Conservation (phyloP, 2,329 filamentous ascomycete genomes). For the Pseudodiploospora longispora region DNA sequence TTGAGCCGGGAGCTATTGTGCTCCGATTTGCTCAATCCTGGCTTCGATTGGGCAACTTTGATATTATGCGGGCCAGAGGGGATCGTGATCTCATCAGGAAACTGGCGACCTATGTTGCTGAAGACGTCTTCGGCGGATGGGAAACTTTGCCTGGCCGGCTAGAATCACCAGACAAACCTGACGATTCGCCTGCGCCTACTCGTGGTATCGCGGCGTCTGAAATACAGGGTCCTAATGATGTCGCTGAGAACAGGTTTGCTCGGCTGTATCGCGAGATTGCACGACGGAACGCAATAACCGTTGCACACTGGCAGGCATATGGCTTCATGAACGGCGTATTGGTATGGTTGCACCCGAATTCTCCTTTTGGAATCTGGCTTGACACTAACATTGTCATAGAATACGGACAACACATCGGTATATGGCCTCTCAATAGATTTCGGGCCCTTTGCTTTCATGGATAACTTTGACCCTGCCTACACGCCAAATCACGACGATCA, state of each 20-base stretch:
- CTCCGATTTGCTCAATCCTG: constrained; percentile 84
- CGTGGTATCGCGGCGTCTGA: constrained; percentile 48
- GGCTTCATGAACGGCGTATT: constrained; percentile 99
- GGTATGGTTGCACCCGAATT: constrained; percentile 15
- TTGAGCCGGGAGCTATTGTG: constrained; percentile 89
- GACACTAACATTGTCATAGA: constrained; percentile 32
- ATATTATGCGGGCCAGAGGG: constrained; percentile 74
- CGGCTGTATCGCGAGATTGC: constrained; percentile 82
- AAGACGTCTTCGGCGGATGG: constrained; percentile 85
- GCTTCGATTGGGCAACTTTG: constrained; percentile 92
- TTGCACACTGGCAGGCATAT: constrained; percentile 94
- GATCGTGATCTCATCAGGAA: constrained; percentile 67
- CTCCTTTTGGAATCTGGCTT: neutral
- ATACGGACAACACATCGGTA: constrained; percentile 95
- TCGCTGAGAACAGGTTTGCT: constrained; percentile 77
- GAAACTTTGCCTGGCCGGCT: constrained; percentile 63
- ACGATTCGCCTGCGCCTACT: constrained; percentile 31
- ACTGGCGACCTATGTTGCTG: constrained; percentile 74
- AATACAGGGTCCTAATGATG: constrained; percentile 58
- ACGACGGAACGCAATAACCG: constrained; percentile 75
- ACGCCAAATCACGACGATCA: constrained; percentile 96
- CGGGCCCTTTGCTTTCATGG: constrained; percentile 94
- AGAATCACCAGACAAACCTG: constrained; percentile 41
- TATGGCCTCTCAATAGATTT: constrained; percentile 87
- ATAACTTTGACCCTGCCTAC: constrained; percentile 89